Conservation (phyloP, 257 asterid genomes). For the Solanum virginianum region DNA sequence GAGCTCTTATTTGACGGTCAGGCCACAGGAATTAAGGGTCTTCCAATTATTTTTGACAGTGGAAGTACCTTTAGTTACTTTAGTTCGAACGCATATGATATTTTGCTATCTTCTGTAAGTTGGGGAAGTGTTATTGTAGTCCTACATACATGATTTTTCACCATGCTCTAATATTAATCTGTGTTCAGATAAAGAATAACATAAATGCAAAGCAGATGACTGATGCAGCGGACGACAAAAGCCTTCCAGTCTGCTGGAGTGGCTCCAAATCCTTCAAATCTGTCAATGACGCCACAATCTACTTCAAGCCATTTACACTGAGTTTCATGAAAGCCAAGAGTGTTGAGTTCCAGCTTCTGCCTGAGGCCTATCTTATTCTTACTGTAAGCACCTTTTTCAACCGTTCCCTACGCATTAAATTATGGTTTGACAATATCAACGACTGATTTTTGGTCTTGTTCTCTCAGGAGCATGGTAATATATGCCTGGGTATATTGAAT, state of each 20-base stretch:
- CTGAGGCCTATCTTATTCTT: slow-evolving; percentile 68
- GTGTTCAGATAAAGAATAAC: slow-evolving; percentile 41
- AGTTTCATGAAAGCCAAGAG: slow-evolving; percentile 33
- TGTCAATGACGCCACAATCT: slow-evolving; percentile 17
- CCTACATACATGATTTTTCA: background rate
- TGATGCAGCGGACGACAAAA: slow-evolving; percentile 44
- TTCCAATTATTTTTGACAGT: slow-evolving; percentile 27
- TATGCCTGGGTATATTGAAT: slow-evolving; percentile 79
- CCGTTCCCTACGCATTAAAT: background rate
- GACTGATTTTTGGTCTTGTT: background rate
- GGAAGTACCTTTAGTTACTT: slow-evolving; percentile 41
- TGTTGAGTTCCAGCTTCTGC: slow-evolving; percentile 45
- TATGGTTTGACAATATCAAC: background rate
- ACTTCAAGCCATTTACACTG: slow-evolving; percentile 63
- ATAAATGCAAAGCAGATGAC: slow-evolving; percentile 22
- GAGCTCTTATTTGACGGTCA: slow-evolving; percentile 16
- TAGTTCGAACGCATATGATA: slow-evolving; percentile 9
- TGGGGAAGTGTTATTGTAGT: background rate
- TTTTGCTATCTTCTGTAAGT: slow-evolving; percentile 25
- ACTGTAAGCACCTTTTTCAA: slow-evolving; percentile 32
- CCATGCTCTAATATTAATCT: background rate
- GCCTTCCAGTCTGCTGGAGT: slow-evolving; percentile 89
- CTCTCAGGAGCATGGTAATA: slow-evolving; percentile 66
- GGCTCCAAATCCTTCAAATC: slow-evolving; percentile 58
- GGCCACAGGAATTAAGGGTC: slow-evolving; percentile 10